These are phyloP conservation scores for Paraphaeosphaeria minitans DNA, from an alignment of 2,329 filamentous ascomycete genomes.

Conservation along the genomic window DNA sequence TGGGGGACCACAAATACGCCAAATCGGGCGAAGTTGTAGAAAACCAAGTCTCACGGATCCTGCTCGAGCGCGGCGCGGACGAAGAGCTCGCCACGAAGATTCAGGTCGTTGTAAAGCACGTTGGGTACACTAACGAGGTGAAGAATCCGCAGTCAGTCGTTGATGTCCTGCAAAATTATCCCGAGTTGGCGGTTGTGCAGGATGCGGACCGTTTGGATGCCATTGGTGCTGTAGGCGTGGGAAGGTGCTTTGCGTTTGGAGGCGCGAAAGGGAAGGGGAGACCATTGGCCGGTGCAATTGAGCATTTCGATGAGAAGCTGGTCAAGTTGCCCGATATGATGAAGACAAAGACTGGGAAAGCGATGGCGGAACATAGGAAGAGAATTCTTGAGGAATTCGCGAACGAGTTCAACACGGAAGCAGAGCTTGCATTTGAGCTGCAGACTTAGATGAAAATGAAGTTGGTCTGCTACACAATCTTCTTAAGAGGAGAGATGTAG, in stretches of 20 bases:
- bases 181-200: constrained; percentile 84
- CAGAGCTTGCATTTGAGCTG: constrained; percentile 18
- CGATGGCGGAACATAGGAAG: constrained; percentile 20
- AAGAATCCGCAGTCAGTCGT: constrained; percentile 65
- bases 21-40: constrained; percentile 60
- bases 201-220: constrained; percentile 94
- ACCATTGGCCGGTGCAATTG: constrained; percentile 36
- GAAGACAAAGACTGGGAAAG: constrained; percentile 39
- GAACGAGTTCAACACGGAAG: constrained; percentile 20
- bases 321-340: constrained; percentile 41
- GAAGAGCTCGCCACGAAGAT: constrained; percentile 66
- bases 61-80: constrained; percentile 62
- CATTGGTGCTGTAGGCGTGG: constrained; percentile 84
- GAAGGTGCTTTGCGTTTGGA: constrained; percentile 75
- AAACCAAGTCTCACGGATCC: constrained; percentile 61
- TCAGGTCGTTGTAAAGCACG: constrained; percentile 73
- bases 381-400: constrained; percentile 23
- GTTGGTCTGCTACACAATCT: background rate
- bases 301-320: constrained; percentile 46
- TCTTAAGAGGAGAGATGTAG: background rate
- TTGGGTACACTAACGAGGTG: constrained; percentile 78
- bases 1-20: constrained; percentile 82
- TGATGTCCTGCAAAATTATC: constrained; percentile 66
- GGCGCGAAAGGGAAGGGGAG: constrained; percentile 51
- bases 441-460: background rate